Percentiles rank a stretch among this genome's conserved stretches.
Conservation (phyloP, 129 eudicot genomes). For the Flaveria robusta region DNA sequence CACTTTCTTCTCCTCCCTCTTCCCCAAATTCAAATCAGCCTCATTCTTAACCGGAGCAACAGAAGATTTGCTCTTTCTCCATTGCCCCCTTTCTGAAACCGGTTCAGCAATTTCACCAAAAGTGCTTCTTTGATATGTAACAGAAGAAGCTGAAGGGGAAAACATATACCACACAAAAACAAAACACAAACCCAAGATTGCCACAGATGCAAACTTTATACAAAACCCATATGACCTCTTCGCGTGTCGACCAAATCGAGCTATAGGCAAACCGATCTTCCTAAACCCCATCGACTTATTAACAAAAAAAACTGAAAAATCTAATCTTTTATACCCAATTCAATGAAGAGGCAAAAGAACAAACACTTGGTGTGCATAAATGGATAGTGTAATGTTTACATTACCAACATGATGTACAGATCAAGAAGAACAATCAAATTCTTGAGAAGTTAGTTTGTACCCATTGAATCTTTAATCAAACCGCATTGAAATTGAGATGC, state of each 20-base stretch:
- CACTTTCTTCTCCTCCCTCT: slow-evolving; percentile 39
- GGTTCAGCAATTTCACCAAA: slow-evolving; percentile 86
- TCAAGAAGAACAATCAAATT: slow-evolving; percentile 25
- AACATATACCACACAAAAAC: slow-evolving; percentile 81
- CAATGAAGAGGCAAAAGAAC: slow-evolving; percentile 9
- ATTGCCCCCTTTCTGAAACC: slow-evolving; percentile 39
- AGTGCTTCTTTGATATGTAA: slow-evolving; percentile 72
- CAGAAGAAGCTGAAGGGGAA: slow-evolving; percentile 69
- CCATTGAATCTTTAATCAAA: slow-evolving; percentile 16
- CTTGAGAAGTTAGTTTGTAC: slow-evolving; percentile 14
- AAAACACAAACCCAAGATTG: slow-evolving; percentile 83
- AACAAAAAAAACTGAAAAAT: neutral
- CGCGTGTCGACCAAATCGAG: slow-evolving; percentile 71
- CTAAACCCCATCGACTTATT: slow-evolving; percentile 31
- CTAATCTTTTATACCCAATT: neutral
- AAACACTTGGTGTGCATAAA: slow-evolving; percentile 31
- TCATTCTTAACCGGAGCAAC: slow-evolving; percentile 30
- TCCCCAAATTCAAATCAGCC: slow-evolving; percentile 41
- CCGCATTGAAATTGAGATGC: slow-evolving; percentile 23
- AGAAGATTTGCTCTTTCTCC: slow-evolving; percentile 22
- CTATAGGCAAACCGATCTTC: slow-evolving; percentile 56
- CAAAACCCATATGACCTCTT: slow-evolving; percentile 74
- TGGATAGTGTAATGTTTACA: neutral
- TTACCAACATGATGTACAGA: slow-evolving; percentile 27
- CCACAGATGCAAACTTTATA: slow-evolving; percentile 67